Base-by-base conservation (phyloP, 116 monocot species). In the Trichopus zeylanicus region DNA sequence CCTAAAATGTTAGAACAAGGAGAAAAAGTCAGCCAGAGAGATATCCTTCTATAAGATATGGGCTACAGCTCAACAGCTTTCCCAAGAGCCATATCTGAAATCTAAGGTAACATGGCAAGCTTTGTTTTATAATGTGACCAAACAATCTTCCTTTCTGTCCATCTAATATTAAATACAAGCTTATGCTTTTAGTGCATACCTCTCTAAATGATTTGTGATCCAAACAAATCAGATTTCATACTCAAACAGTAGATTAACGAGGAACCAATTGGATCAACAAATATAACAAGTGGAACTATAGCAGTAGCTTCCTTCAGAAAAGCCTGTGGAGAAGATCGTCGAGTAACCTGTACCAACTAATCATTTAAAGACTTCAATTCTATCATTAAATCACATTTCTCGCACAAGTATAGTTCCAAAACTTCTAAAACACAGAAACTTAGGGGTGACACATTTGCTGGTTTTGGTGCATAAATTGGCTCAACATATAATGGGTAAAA, bases 211-310 rank as follows among this genome's bases (percentile, higher is more conserved):
- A 80, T 65, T 83, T 74, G 79, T 79, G 73, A 78, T 81, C 89
- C 81, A 86, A 89, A 82, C 64, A 89, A 94, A 93, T 78, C 75
- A 84, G 75, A 62, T 78, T 75, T 87, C 84, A 87, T 83, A 83
- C 83, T 75, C 81, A 69, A 58, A 80, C 75, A 95, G 83, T 83
- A 78, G 80, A 81, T 74, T 78, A 86, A 89, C 71, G 68, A 79
- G 67, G 81, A 78, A 90, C 74, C 87, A 75, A 84, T 69, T 75
- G 67, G 73, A 76, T 88, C 84, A 92, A 82, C 81, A 88, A 81
- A 88, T 77, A 81, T 76, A 82, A 93, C 72, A 83, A 81, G 81
- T 75, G 76, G 80, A 74, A 80, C 82, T 83, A 83, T 73, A 71
- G 70, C 78, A 81, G 87, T 76, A 88, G 76, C 93, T 79, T 81